Conservation (phyloP, 768 basidiomycete species). For the Tephrocybe sp. region DNA sequence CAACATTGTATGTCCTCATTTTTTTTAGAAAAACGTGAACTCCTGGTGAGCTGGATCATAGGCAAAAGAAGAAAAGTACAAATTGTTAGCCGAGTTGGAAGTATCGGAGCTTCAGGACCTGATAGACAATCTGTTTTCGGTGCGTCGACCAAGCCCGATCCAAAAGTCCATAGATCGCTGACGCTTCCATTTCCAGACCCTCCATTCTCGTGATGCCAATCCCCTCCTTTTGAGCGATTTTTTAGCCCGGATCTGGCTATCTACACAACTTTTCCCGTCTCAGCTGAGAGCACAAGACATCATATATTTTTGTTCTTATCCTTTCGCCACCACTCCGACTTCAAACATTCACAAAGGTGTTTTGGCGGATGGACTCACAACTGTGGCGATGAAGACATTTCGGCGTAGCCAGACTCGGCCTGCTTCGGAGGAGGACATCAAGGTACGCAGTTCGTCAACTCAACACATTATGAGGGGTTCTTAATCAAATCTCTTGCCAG, state of each 20-base stretch:
- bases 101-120: not conserved
- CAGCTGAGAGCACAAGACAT: not conserved
- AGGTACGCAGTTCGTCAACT: too few relatives aligned
- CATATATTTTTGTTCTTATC: not conserved
- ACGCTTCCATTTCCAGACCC: not conserved
- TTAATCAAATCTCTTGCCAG: not conserved
- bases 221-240: not conserved
- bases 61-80: too few relatives aligned
- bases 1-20: not conserved
- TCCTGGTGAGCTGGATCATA: too few relatives aligned
- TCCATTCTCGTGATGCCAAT: not conserved
- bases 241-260: constrained; percentile 1
- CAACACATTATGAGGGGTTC: too few relatives aligned
- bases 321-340: constrained; percentile 2
- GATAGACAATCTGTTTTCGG: not conserved
- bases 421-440: not conserved
- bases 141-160: not conserved
- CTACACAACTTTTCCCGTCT: constrained; percentile 2
- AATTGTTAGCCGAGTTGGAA: not conserved
- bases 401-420: constrained; percentile 3
- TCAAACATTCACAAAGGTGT: constrained; percentile 6
- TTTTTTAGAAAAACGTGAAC: too few relatives aligned
- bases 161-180: not conserved
- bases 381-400: constrained; percentile 8
- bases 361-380: not conserved